A percentile compares a stretch with the other conserved stretches of the same genome.
Evolutionary conservation across 768 basidiomycete genomes (phyloP).

Genomic region (Crassisporium funariophilum): DNA sequence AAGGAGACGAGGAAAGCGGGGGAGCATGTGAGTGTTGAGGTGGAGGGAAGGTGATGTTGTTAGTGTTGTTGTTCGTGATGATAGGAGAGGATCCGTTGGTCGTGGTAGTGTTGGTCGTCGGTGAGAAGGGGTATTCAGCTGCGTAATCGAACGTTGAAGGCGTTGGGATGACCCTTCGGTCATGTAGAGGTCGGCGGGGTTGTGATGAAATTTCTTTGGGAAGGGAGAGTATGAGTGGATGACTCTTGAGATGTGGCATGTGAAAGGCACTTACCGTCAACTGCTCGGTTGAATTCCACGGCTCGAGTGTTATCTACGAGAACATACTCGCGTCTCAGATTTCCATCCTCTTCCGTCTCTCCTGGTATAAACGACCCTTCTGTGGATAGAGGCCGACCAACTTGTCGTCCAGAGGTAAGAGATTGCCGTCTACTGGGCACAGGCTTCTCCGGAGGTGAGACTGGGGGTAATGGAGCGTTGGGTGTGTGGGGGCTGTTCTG

Average conservation of each 20-base stretch:
- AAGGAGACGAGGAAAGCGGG: constrained; percentile 68
- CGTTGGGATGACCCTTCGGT: constrained; percentile 42
- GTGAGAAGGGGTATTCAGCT: constrained; percentile 35
- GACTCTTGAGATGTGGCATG: background rate
- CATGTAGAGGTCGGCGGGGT: constrained; percentile 60
- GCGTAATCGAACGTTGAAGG: constrained; percentile 49
- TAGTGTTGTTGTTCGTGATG: constrained; percentile 36
- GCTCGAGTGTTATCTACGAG: constrained; percentile 88
- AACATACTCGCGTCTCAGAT: constrained; percentile 86
- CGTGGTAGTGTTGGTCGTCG: constrained; percentile 14
- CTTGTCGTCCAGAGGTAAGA: constrained; percentile 13
- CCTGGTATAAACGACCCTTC: constrained; percentile 76
- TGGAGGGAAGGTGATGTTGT: constrained; percentile 69
- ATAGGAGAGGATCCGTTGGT: background rate
- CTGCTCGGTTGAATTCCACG: constrained; percentile 88
- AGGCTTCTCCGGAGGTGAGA: background rate
- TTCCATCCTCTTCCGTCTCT: constrained; percentile 82
- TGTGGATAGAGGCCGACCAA: constrained; percentile 43
- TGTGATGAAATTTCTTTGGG: constrained; percentile 62
- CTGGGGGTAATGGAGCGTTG: constrained; percentile 23
- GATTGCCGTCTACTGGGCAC: constrained; percentile 9
- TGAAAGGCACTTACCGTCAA: constrained; percentile 68
- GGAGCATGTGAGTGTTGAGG: constrained; percentile 60
- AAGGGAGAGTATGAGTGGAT: constrained; percentile 3
- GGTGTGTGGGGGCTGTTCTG: constrained; percentile 23